phyloP scores from a whole-genome alignment of 2,329 filamentous ascomycete species.

The Clarireedia monteithiana region DNA sequence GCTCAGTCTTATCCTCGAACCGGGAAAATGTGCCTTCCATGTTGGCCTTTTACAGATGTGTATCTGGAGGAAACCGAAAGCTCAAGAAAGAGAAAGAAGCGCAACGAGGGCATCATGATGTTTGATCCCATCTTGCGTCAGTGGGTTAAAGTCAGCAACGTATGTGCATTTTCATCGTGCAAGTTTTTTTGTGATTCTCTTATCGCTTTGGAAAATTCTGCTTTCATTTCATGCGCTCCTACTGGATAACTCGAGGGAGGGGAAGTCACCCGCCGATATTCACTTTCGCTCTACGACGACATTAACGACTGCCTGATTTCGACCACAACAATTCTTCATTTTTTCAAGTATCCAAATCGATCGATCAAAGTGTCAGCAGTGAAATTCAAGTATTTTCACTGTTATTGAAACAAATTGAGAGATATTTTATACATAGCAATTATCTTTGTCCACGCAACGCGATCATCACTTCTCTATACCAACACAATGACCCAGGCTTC shows the following conservation, averaged over 20 bases:
- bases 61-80: conserved; percentile 20
- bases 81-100: conserved; percentile 10
- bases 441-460: neutral
- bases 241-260: too few species aligned
- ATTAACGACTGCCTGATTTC: too few species aligned
- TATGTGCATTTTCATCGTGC: conserved; percentile 2
- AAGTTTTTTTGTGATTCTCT: neutral
- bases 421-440: neutral
- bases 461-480: conserved; percentile 23
- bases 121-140: conserved; percentile 16
- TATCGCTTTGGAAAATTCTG: too few species aligned
- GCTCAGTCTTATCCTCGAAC: too few species aligned
- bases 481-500: conserved; percentile 30
- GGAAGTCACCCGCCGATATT: too few species aligned
- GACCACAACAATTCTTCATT: too few species aligned
- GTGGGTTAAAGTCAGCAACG: conserved; percentile 13
- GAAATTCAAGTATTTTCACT: too few species aligned
- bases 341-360: neutral
- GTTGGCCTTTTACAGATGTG: conserved; percentile 19
- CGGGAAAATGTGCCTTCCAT: conserved; percentile 19
- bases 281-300: too few species aligned
- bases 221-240: too few species aligned
- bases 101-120: conserved; percentile 7
- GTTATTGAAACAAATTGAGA: neutral
- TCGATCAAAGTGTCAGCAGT: neutral